phyloP scores from a whole-genome alignment of 2,329 filamentous ascomycete genomes.

The Pseudogymnoascus pannorum region DNA sequence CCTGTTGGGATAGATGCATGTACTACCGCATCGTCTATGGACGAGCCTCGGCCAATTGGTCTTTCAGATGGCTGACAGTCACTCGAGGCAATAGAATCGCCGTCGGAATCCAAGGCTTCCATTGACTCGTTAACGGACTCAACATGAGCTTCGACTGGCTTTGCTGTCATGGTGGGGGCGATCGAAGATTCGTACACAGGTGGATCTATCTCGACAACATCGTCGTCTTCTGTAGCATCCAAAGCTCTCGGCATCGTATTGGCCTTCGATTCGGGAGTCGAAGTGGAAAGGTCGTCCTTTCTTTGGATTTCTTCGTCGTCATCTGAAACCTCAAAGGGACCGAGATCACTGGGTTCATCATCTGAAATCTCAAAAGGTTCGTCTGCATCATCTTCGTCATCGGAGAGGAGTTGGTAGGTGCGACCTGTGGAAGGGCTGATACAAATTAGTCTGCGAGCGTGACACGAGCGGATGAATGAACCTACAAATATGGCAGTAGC shows the following conservation, averaged over 20 bases:
- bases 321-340: not conserved
- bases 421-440: not conserved
- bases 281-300: not conserved
- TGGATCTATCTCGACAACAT: not conserved
- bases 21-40: not conserved
- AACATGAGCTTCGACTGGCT: not conserved
- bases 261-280: not conserved
- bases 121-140: not conserved
- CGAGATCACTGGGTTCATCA: not conserved
- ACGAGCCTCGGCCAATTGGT: not conserved
- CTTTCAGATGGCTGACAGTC: not conserved
- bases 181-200: not conserved
- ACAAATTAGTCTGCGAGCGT: not conserved
- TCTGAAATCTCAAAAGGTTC: not conserved
- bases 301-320: not conserved
- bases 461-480: not conserved
- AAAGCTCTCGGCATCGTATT: not conserved
- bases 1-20: not conserved
- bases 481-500: slow-evolving; percentile 24
- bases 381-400: not conserved
- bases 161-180: not conserved
- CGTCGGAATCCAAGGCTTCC: not conserved
- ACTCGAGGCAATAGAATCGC: slow-evolving; percentile 1
- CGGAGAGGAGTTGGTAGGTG: slow-evolving; percentile 3
- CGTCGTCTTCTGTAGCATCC: not conserved